A percentile compares a stretch with the other conserved stretches of the same genome.
These are phyloP conservation scores for Boletus tomentosulus DNA, from an alignment of 768 basidiomycete species.

Conservation along the genomic window DNA sequence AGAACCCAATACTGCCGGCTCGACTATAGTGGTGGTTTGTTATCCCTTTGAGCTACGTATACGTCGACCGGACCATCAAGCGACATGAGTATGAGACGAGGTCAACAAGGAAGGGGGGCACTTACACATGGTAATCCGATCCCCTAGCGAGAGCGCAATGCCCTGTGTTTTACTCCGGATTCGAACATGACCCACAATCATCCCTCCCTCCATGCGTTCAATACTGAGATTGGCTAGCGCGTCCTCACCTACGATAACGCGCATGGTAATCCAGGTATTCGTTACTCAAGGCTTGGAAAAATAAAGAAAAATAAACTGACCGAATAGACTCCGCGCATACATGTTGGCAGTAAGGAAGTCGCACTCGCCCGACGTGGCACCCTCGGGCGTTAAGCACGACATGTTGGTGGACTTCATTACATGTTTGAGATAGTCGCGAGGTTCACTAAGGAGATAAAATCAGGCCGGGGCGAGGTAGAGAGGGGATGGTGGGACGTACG, in stretches of 20 bases:
- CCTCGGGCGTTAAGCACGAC: slow-evolving; percentile 91
- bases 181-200: slow-evolving; percentile 88
- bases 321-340: slow-evolving; percentile 93
- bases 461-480: neutral
- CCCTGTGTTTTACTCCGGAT: slow-evolving; percentile 98
- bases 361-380: slow-evolving; percentile 87
- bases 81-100: neutral
- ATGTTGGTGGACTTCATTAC: slow-evolving; percentile 98
- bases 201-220: slow-evolving; percentile 78
- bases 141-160: slow-evolving; percentile 91
- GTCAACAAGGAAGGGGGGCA: neutral
- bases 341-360: slow-evolving; percentile 96
- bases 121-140: slow-evolving; percentile 69
- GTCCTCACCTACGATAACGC: slow-evolving; percentile 67
- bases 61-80: neutral
- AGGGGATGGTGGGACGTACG: slow-evolving; percentile 45
- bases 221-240: slow-evolving; percentile 93
- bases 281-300: neutral
- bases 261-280: neutral
- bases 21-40: slow-evolving; percentile 29
- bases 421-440: slow-evolving; percentile 86
- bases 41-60: slow-evolving; percentile 39
- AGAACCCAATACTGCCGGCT: neutral
- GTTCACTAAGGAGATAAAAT: slow-evolving; percentile 47
- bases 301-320: slow-evolving; percentile 37